Conservation (phyloP, 2,329 filamentous ascomycete species). For the Colletotrichum neosansevieriae region DNA sequence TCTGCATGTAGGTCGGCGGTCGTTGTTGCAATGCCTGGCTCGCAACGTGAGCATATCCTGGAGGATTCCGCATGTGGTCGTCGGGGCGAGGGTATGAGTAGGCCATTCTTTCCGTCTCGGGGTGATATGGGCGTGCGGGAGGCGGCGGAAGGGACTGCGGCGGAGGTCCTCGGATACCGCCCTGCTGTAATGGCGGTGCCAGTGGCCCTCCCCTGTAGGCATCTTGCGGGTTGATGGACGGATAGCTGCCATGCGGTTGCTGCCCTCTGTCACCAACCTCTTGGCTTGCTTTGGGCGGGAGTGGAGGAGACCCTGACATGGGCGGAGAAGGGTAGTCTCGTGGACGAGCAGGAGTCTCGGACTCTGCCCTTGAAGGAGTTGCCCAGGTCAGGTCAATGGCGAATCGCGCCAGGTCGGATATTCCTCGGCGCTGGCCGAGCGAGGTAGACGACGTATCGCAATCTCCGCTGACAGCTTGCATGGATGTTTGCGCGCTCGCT, state of each 20-base stretch:
- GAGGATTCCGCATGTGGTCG: conserved; percentile 50
- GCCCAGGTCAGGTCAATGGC: conserved; percentile 68
- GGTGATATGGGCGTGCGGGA: conserved; percentile 52
- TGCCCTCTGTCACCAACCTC: conserved; percentile 68
- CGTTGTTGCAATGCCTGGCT: conserved; percentile 40
- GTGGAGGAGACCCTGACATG: conserved; percentile 77
- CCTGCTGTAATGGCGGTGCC: conserved; percentile 48
- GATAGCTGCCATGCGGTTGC: conserved; percentile 58
- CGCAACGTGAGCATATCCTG: conserved; percentile 36
- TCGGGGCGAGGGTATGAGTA: conserved; percentile 56
- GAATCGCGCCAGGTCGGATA: conserved; percentile 66
- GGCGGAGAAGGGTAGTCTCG: conserved; percentile 78
- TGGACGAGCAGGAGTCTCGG: conserved; percentile 64
- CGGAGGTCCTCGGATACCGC: conserved; percentile 49
- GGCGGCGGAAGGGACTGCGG: conserved; percentile 46
- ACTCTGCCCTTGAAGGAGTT: conserved; percentile 60
- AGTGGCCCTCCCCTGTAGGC: conserved; percentile 57
- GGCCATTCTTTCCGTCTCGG: conserved; percentile 55
- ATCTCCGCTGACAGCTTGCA: conserved; percentile 64
- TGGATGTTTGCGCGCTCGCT: conserved; percentile 56
- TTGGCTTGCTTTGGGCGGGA: conserved; percentile 69
- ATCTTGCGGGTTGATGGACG: conserved; percentile 60
- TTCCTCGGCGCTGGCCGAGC: conserved; percentile 70
- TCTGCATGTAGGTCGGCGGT: conserved; percentile 39
- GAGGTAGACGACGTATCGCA: conserved; percentile 58